Evolutionary conservation across 306 rosid species (phyloP), one percentile per base, ranked within the genome.

Genomic region (Vigna mungo): DNA sequence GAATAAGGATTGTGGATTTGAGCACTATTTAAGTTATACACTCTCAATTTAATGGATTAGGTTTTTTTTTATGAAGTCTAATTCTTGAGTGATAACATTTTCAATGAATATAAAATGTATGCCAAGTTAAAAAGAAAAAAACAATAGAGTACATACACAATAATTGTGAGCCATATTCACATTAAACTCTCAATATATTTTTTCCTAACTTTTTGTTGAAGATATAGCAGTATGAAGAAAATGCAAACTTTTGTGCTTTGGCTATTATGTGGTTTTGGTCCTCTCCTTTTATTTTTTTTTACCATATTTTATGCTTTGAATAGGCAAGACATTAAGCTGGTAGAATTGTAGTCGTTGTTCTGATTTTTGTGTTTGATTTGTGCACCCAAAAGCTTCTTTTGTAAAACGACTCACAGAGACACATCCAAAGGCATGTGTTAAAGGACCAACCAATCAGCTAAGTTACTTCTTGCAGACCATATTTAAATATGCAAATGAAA

Each of bases 301-400:
- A 61, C 15, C 15, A 10, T 8, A 32, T 7, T 62, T 62, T 62
- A 7, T 34, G 20, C 20, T 30, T 15, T 60, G 43, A 60, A 60
- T 36, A 34, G 25, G 48, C 68, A n/a, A 62, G 15, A 62, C 27
- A n/a, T 62, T 16, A 36, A 8, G 47, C 7, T 60, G 15, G 44
- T 60, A 62, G 47, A 34, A 62, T 34, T 9, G 48, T 36, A 30
- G 46, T 36, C 36, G 48, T 36, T 36, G 27, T 34, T 36, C 3
- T 34, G 68, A 62, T 62, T 61, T 61, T 23, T 62, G 47, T 62
- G 47, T 16, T 62, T 34, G 47, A 62, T 62, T 62, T 62, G 14
- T 9, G 25, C 68, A 16, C 48, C 47, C 47, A 62, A 34, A 23
- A 62, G 14, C 9, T 32, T 61, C 25, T 16, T n/a, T 8, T 62